Evolutionary conservation across 352 stramenopile species (phyloP).

Genomic region (Globisporangium canariense): DNA sequence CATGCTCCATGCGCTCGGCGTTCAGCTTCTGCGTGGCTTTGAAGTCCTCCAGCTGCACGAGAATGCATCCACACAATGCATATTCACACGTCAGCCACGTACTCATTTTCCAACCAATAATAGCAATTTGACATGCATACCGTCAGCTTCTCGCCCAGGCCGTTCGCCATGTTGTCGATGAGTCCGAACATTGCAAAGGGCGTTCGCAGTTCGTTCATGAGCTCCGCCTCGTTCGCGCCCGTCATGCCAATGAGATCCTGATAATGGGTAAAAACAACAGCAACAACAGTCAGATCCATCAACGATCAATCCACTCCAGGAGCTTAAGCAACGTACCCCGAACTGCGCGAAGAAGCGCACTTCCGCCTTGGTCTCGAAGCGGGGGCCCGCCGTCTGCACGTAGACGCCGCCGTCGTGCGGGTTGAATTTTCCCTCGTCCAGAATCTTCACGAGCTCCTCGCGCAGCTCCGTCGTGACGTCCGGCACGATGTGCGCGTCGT

Average conservation of each 20-base stretch:
- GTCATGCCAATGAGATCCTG: constrained; percentile 88
- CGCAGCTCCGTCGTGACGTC: constrained; percentile 52
- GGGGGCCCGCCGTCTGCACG: constrained; percentile 79
- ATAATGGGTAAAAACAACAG: neutral
- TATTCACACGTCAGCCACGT: neutral
- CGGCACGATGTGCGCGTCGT: constrained; percentile 84
- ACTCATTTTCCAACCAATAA: neutral
- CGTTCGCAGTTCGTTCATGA: constrained; percentile 78
- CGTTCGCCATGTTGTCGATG: constrained; percentile 89
- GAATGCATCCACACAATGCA: too few species aligned
- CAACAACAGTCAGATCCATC: neutral
- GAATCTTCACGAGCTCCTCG: constrained; percentile 38
- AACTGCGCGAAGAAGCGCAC: constrained; percentile 88
- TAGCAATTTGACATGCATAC: constrained; percentile 17
- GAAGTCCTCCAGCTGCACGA: constrained; percentile 56
- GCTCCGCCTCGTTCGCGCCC: constrained; percentile 80
- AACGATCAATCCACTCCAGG: neutral
- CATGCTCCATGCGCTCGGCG: constrained; percentile 57
- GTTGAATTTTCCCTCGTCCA: constrained; percentile 40
- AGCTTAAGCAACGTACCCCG: constrained; percentile 25
- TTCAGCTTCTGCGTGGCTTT: constrained; percentile 79
- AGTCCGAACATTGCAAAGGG: constrained; percentile 87
- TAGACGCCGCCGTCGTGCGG: constrained; percentile 80
- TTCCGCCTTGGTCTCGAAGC: constrained; percentile 90
- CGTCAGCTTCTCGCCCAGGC: constrained; percentile 74